Evolutionary conservation across 1,139 yeast species (phyloP), one percentile per base, ranked within the genome.

Genomic region (Suzukiozyma palmioleophila): DNA sequence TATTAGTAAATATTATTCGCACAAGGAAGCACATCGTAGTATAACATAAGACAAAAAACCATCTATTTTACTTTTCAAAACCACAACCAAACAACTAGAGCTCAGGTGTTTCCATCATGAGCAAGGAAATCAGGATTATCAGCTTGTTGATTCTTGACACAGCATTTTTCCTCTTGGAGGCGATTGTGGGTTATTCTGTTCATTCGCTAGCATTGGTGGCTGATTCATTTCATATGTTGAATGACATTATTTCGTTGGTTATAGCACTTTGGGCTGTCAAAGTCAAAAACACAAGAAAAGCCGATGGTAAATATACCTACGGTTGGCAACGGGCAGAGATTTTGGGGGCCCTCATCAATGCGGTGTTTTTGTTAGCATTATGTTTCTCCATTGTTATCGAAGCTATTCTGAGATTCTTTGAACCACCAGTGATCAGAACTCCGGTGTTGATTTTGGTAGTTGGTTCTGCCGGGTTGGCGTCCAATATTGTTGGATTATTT

Each of bases 271-370:
- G 97, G 97, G 98, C 98, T 0, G 97, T 92, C 21, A 77, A 78
- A 47, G 96, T 89, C 18, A 89, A 96, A 43, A 84, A 84, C 54
- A 81, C 78, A 37, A 77, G 82, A 54, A 81, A 84, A 15, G 95
- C 96, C 1, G 95, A 88, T 59, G 85, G 92, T 3, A 80, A 79
- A 45, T 90, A 86, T 62, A 90, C 97, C 3, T 90, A 90, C 54
- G 97, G 97, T 10, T 87, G 96, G 95, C 95, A 87, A 64, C 75
- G 97, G 55, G 97, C 97, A 6, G 97, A 87, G 64, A 90, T 89
- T 47, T 74, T 88, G 51, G 96, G 96, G 44, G 98, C 98, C 3
- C 72, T 92, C 45, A 77, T 92, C 50, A 92, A 92, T 56, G 96
- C 97, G 2, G 97, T 92, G 11, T 92, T 92, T 53, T 65, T 92